Base-by-base conservation (phyloP, 129 eudicot genomes). In the Flaveria sonorensis region DNA sequence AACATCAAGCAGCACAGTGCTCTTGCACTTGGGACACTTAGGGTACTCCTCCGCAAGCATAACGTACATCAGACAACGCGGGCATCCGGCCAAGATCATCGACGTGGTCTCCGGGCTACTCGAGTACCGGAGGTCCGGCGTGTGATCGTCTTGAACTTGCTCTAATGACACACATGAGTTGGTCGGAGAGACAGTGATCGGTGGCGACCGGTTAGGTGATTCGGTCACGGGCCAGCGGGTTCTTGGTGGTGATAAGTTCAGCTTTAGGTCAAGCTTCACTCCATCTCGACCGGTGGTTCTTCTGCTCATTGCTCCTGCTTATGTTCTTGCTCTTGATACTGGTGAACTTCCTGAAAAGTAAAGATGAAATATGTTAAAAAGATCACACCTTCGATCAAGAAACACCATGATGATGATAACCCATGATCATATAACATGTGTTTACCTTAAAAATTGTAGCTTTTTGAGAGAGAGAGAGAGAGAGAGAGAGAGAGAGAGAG, bases 81-180 rank as follows among this genome's bases (percentile, higher is more conserved):
- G 98, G 53, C 98, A 93, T 7, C 98, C 98, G 23, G 88, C 98
- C 60, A 93, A 80, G 80, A 90, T 83, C 98, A 93, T 93, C 3
- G 98, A 87, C 3, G 88, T 78, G 0, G 92, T 84, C 47, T 93
- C 98, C 9, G 96, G 95, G 90, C 95, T 88, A 26, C 84, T 82
- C 1, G 88, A 80, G 82, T 87, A 85, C 15, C 76, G 81, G 21
- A 68, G 72, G 26, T 73, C 83, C 23, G 1, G 3, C 50, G 45
- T 6, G n/a, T 56, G 59, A 52, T 56, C 92, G 8, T 87, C 90
- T 65, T 72, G 87, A 70, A 63, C 81, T 23, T 61, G 68, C 77
- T 92, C 98, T 39, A 89, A 85, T 4, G 98, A 93, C 32, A 93
- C 95, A 39, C 98, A 93, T 12, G 98, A 90, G 87, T 90, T 93